phyloP scores from a whole-genome alignment of 306 rosid genomes.

The Malus fusca region DNA sequence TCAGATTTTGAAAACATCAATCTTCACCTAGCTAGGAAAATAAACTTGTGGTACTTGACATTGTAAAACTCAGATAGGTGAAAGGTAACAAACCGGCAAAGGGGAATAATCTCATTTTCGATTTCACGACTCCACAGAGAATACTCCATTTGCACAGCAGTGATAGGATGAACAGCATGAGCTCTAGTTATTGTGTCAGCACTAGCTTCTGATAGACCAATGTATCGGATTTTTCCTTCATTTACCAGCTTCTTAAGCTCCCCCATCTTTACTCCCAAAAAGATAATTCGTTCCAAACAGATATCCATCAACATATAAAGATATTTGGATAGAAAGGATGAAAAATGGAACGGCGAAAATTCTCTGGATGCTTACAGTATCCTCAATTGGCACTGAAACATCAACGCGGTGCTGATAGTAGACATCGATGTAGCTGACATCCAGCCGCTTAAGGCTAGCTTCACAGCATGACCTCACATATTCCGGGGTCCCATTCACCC shows the following conservation, averaged over 20 bases:
- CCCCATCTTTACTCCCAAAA: slow-evolving; percentile 6
- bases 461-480: slow-evolving; percentile 57
- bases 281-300: neutral
- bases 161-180: slow-evolving; percentile 65
- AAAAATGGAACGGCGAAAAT: neutral
- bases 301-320: too few relatives aligned
- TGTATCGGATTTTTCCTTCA: slow-evolving; percentile 58
- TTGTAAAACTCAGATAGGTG: neutral
- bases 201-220: slow-evolving; percentile 57
- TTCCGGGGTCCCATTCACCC: slow-evolving; percentile 49
- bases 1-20: neutral
- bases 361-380: slow-evolving; percentile 47
- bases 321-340: neutral
- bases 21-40: too few relatives aligned
- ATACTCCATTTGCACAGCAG: slow-evolving; percentile 72
- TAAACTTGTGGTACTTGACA: neutral
- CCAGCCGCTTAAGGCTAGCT: slow-evolving; percentile 54
- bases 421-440: slow-evolving; percentile 42
- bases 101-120: slow-evolving; percentile 57
- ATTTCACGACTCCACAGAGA: slow-evolving; percentile 60
- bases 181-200: slow-evolving; percentile 59
- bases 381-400: slow-evolving; percentile 59
- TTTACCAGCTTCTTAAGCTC: slow-evolving; percentile 57
- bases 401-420: slow-evolving; percentile 58
- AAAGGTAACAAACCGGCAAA: slow-evolving; percentile 41